phyloP scores from a whole-genome alignment of 306 rosid genomes.

The Gastrolobium bilobum region DNA sequence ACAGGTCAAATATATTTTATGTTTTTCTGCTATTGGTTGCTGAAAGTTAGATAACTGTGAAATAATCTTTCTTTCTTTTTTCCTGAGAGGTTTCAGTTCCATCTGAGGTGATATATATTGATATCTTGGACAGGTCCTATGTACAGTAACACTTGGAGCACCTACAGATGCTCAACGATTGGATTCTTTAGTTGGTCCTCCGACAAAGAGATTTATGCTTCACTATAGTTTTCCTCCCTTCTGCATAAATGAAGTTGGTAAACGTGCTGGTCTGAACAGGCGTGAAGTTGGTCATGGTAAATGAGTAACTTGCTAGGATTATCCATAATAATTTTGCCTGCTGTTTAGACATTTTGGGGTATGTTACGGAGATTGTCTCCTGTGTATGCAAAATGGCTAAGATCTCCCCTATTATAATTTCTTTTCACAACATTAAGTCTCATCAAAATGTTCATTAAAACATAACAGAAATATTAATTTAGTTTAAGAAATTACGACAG shows the following conservation, averaged over 20 bases:
- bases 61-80: constrained; percentile 7
- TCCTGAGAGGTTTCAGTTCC: constrained; percentile 33
- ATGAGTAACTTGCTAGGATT: constrained; percentile 34
- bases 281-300: constrained; percentile 99
- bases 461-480: not conserved
- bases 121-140: constrained; percentile 73
- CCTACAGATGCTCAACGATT: constrained; percentile 93
- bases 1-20: constrained; percentile 65
- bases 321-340: not conserved
- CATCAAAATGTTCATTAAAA: not conserved
- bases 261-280: constrained; percentile 89
- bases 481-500: not conserved
- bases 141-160: constrained; percentile 97
- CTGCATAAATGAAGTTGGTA: constrained; percentile 93
- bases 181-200: constrained; percentile 90
- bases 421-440: not conserved
- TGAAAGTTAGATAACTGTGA: constrained; percentile 22
- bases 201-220: constrained; percentile 94
- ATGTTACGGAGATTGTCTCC: not conserved
- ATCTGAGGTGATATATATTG: constrained; percentile 41
- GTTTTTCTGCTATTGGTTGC: constrained; percentile 38
- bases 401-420: not conserved
- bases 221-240: constrained; percentile 98
- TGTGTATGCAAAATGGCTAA: not conserved
- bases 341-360: constrained; percentile 9